Percentiles rank a stretch among this genome's conserved stretches.
Evolutionary conservation across 1,284 basidiomycete genomes (phyloP).

Genomic region (Ganoderma boninense): DNA sequence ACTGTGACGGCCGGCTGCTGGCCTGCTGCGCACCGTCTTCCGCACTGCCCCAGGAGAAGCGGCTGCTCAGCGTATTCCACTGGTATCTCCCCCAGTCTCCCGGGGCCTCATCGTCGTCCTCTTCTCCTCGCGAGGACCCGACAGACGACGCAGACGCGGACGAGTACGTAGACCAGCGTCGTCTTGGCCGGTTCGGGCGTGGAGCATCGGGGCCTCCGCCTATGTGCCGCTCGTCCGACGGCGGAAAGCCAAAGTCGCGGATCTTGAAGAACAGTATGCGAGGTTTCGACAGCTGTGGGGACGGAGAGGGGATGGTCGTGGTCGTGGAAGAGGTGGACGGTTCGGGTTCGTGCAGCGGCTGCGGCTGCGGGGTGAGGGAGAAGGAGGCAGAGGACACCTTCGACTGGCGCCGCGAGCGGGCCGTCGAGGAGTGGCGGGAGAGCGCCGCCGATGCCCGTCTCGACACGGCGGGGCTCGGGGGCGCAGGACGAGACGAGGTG

Average conservation of each 20-base stretch:
- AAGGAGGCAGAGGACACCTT: conserved; percentile 29
- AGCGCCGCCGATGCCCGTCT: conserved; percentile 59
- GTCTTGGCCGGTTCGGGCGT: conserved; percentile 52
- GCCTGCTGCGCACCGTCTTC: conserved; percentile 14
- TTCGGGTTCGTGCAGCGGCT: conserved; percentile 31
- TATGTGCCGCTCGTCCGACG: conserved; percentile 59
- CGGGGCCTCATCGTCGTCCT: conserved; percentile 37
- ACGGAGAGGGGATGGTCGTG: conserved; percentile 17
- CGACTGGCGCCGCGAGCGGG: conserved; percentile 40
- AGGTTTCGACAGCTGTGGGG: conserved; percentile 23
- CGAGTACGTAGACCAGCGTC: conserved; percentile 45
- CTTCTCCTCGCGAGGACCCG: conserved; percentile 29
- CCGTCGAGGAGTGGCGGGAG: conserved; percentile 44
- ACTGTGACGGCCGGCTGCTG: conserved; percentile 44
- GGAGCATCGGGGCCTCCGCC: conserved; percentile 65
- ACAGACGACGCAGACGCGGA: conserved; percentile 40
- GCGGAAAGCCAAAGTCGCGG: conserved; percentile 68
- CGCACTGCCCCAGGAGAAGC: conserved; percentile 35
- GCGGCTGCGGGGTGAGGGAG: conserved; percentile 13
- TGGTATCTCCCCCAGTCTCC: conserved; percentile 53
- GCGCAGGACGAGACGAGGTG: conserved; percentile 67
- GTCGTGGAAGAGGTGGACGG: conserved; percentile 37
- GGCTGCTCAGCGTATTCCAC: conserved; percentile 51
- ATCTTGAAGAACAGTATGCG: conserved; percentile 54
- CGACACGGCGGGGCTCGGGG: conserved; percentile 68